Evolutionary conservation across 2,329 filamentous ascomycete genomes (phyloP).

Genomic region (Venturia aucupariae): DNA sequence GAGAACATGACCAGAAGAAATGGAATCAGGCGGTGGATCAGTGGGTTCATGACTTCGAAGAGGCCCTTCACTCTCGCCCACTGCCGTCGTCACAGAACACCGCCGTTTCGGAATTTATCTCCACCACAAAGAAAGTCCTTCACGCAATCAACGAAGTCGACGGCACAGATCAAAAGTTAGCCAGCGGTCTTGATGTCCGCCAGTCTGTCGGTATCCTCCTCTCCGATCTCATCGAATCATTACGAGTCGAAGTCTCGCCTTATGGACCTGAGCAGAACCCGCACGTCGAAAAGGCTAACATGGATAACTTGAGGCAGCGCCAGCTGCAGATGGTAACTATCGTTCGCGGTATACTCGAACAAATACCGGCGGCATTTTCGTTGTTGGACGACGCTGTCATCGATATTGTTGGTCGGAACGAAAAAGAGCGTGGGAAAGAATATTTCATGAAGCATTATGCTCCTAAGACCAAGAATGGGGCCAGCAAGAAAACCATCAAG

Average conservation of each 20-base stretch:
- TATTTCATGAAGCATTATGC: neutral
- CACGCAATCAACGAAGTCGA: neutral
- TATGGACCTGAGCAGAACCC: neutral
- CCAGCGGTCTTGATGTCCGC: neutral
- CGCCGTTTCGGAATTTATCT: neutral
- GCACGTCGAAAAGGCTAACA: neutral
- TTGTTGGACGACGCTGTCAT: neutral
- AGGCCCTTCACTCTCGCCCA: neutral
- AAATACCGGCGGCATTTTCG: neutral
- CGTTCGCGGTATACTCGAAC: neutral
- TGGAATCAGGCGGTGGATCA: neutral
- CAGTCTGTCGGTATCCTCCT: neutral
- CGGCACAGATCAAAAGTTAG: neutral
- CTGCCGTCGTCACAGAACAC: neutral
- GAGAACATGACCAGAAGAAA: neutral
- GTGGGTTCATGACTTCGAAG: neutral
- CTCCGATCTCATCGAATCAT: neutral
- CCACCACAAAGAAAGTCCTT: neutral
- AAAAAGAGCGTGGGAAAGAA: neutral
- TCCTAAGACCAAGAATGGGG: neutral
- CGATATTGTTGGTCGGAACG: neutral
- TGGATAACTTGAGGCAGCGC: neutral
- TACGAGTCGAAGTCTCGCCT: neutral
- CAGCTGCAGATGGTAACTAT: neutral
- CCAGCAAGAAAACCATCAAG: neutral